A percentile compares a stretch with the other conserved stretches of the same genome.
phyloP scores from a whole-genome alignment of 805 yeast species.

The Schwanniomyces vanrijiae region DNA sequence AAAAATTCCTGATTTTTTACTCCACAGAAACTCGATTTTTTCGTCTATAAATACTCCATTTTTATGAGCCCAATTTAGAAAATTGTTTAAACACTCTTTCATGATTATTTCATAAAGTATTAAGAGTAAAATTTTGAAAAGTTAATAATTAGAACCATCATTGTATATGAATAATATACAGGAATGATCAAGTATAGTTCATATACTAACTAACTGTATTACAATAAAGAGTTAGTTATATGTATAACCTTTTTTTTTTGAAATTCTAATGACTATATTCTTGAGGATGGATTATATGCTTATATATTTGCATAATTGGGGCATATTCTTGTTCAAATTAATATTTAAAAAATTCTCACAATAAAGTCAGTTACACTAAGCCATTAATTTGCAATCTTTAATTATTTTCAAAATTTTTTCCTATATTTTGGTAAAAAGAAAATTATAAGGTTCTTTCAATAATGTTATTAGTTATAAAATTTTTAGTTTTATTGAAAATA shows the following conservation, averaged over 20 bases:
- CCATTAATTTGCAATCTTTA: not conserved
- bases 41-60: slow-evolving; percentile 4
- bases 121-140: not conserved
- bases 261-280: too few relatives aligned
- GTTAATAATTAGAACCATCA: not conserved
- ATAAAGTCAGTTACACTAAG: not conserved
- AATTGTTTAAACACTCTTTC: not conserved
- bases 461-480: too few relatives aligned
- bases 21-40: not conserved
- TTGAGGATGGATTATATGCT: not conserved
- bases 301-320: too few relatives aligned
- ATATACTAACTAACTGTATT: too few relatives aligned
- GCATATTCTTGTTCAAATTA: not conserved
- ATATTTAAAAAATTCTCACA: too few relatives aligned
- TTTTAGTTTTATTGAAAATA: too few relatives aligned
- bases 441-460: too few relatives aligned
- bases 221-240: too few relatives aligned
- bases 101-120: slow-evolving; percentile 19
- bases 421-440: too few relatives aligned
- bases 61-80: slow-evolving; percentile 2
- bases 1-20: not conserved
- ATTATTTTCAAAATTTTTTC: too few relatives aligned
- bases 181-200: not conserved
- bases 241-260: too few relatives aligned
- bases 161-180: not conserved